phyloP scores from a whole-genome alignment of 1,284 basidiomycete species.

The Irpex rosettiformis region DNA sequence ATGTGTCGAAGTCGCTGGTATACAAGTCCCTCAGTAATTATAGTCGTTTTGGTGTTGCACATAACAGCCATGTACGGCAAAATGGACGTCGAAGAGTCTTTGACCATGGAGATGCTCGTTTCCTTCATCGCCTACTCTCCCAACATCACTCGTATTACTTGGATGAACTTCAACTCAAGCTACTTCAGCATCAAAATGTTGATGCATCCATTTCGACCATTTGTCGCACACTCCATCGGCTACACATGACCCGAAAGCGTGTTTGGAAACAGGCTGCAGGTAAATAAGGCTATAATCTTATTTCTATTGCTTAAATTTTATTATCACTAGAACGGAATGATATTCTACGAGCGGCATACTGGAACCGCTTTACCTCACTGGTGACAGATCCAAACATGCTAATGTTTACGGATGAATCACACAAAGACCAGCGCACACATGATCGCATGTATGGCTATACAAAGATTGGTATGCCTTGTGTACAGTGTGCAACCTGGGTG shows the following conservation, averaged over 20 bases:
- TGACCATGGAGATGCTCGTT: too few relatives aligned
- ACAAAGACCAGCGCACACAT: conserved; percentile 15
- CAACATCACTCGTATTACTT: conserved; percentile 16
- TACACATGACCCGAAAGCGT: conserved; percentile 20
- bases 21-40: too few relatives aligned
- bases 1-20: too few relatives aligned
- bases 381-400: conserved; percentile 19
- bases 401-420: conserved; percentile 29
- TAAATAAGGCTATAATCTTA: too few relatives aligned
- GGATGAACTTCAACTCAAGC: conserved; percentile 11
- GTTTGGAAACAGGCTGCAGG: too few relatives aligned
- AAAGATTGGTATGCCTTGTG: conserved; percentile 14
- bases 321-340: conserved; percentile 29
- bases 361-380: conserved; percentile 21
- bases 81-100: too few relatives aligned
- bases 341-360: conserved; percentile 23
- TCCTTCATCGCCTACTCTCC: background rate
- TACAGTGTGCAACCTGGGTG: conserved; percentile 13
- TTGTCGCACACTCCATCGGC: conserved; percentile 7
- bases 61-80: too few relatives aligned
- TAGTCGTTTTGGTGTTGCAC: too few relatives aligned
- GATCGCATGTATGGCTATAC: conserved; percentile 14
- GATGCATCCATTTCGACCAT: conserved; percentile 14
- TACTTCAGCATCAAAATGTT: conserved; percentile 1
- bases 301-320: too few relatives aligned